These are phyloP conservation scores for Thelephora terrestris DNA, from an alignment of 1,284 basidiomycete species.

Conservation along the genomic window DNA sequence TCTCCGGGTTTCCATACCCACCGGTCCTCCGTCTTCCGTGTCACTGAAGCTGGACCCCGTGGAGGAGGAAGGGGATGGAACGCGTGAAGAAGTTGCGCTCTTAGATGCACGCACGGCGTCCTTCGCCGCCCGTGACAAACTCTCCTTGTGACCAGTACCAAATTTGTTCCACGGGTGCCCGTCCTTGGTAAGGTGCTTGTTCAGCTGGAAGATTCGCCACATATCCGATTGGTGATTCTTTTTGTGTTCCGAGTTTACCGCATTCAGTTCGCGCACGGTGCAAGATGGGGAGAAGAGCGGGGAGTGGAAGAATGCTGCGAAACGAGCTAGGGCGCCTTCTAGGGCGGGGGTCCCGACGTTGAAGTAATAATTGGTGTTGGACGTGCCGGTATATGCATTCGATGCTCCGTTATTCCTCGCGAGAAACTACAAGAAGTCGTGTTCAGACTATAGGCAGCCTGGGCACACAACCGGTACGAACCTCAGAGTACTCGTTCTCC, in stretches of 20 bases:
- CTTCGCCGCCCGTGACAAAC: constrained; percentile 64
- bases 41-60: constrained; percentile 50
- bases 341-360: constrained; percentile 85
- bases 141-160: constrained; percentile 84
- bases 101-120: constrained; percentile 22
- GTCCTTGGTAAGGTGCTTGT: constrained; percentile 77
- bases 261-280: constrained; percentile 90
- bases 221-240: constrained; percentile 95
- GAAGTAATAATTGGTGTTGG: constrained; percentile 94
- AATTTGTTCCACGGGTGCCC: constrained; percentile 93
- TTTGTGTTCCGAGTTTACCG: constrained; percentile 97
- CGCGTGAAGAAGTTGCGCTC: constrained; percentile 37
- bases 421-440: constrained; percentile 50
- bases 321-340: constrained; percentile 79
- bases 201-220: constrained; percentile 96
- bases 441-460: neutral
- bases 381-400: constrained; percentile 92
- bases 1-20: constrained; percentile 84
- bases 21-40: constrained; percentile 53
- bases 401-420: constrained; percentile 86
- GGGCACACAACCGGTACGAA: constrained; percentile 18
- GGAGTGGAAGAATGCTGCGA: constrained; percentile 90
- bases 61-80: constrained; percentile 56
- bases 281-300: constrained; percentile 89
- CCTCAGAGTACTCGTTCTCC: constrained; percentile 90